Evolutionary conservation across 2,329 filamentous ascomycete species (phyloP).

Genomic region (Aspergillus sp.): DNA sequence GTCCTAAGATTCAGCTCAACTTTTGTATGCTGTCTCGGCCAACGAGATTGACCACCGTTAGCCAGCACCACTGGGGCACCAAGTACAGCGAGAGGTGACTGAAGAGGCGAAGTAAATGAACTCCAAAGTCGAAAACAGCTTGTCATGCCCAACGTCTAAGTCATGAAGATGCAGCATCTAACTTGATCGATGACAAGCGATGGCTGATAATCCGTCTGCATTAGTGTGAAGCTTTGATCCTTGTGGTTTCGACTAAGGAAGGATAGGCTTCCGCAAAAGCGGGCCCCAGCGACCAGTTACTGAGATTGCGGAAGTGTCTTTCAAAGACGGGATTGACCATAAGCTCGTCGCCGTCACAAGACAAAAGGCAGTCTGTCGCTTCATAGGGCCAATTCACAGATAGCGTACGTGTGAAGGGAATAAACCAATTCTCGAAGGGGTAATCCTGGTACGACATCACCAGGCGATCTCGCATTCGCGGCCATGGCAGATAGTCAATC

Average conservation of each 20-base stretch:
- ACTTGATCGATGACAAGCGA: too few species aligned
- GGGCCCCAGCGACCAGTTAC: constrained; percentile 80
- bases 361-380: constrained; percentile 67
- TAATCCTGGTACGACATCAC: constrained; percentile 58
- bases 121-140: too few species aligned
- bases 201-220: background rate
- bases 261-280: constrained; percentile 69
- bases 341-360: constrained; percentile 60
- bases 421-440: constrained; percentile 78
- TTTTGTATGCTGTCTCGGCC: background rate
- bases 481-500: constrained; percentile 82
- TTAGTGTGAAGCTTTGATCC: constrained; percentile 32
- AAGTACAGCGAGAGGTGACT: background rate
- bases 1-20: background rate
- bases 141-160: background rate
- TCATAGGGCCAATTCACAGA: constrained; percentile 85
- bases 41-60: background rate
- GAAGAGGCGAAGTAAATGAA: background rate
- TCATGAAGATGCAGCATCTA: background rate
- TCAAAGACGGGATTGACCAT: constrained; percentile 87
- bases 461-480: constrained; percentile 70
- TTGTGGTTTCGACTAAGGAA: constrained; percentile 47
- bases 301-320: constrained; percentile 70
- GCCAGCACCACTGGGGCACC: background rate
- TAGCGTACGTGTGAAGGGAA: constrained; percentile 75